phyloP scores from a whole-genome alignment of 2,329 filamentous ascomycete species.

The Fusarium circinatum region DNA sequence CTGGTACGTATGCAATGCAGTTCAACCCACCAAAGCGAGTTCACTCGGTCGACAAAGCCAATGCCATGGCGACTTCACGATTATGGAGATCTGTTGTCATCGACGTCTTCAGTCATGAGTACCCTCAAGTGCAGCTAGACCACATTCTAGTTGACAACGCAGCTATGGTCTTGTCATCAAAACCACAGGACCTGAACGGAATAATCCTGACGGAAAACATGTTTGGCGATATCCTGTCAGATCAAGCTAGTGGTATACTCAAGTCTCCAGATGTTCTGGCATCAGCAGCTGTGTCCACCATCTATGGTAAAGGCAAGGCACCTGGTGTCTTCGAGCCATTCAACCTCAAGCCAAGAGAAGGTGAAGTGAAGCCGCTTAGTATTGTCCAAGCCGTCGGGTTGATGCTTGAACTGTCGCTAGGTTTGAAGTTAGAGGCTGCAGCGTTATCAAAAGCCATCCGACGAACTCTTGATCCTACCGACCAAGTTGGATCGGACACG shows the following conservation, averaged over 20 bases:
- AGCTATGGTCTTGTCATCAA: conserved; percentile 31
- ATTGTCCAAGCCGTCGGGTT: conserved; percentile 16
- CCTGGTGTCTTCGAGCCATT: conserved; percentile 27
- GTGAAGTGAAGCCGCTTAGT: conserved; percentile 3
- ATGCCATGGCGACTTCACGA: conserved; percentile 39
- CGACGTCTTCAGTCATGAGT: conserved; percentile 30
- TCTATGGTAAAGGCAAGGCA: background rate
- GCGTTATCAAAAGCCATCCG: conserved; percentile 24
- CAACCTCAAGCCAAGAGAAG: conserved; percentile 7
- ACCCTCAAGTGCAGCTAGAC: conserved; percentile 24
- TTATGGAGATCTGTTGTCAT: conserved; percentile 37
- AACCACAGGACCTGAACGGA: conserved; percentile 36
- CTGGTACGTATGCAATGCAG: conserved; percentile 45
- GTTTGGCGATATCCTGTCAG: conserved; percentile 43
- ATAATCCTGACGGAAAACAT: conserved; percentile 41
- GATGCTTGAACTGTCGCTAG: conserved; percentile 19
- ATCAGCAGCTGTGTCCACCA: conserved; percentile 9
- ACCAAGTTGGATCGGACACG: conserved; percentile 19
- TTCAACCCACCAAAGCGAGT: conserved; percentile 64
- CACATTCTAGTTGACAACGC: conserved; percentile 40
- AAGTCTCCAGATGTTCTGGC: conserved; percentile 11
- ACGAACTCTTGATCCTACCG: conserved; percentile 18
- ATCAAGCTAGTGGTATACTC: conserved; percentile 36
- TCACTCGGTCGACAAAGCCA: conserved; percentile 40
- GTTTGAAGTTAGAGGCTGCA: conserved; percentile 1